Base-by-base conservation (phyloP, 164 flowering plant species). In the Piper betle region DNA sequence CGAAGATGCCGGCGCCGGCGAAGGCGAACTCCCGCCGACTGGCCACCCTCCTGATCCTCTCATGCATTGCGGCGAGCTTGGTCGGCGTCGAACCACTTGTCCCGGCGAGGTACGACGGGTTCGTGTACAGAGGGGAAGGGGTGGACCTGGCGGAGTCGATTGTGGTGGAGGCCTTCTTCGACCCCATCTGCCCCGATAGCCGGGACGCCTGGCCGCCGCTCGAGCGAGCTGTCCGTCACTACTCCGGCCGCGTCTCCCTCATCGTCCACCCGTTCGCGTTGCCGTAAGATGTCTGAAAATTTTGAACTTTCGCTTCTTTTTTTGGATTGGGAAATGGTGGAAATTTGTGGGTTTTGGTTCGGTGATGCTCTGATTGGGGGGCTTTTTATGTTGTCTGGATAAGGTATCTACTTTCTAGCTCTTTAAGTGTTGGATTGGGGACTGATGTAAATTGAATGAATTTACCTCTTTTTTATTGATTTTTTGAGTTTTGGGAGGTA, bases 151-250 rank as follows among this genome's bases (percentile, higher is more conserved):
- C 64, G 3, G 78, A 73, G 18, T 40, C 84, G 42, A 69, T 90
- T 42, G 9, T 73, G 13, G 75, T 90, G 72, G 97, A 90, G 55
- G 97, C 91, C 4, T 90, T 87, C 77, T 75, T 79, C 58, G 97
- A 90, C 68, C 95, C 95, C 6, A 72, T 90, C 54, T 90, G 95
- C 74, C 95, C 97, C 19, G 92, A 85, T 59, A 84, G 90, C 72
- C 75, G 91, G 42, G 95, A 84, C 73, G 63, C 95, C 0, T 87
- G 97, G 97, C 87, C 85, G 2, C 85, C 87, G 37, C 79, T 90
- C 40, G 85, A 84, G 60, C 63, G 64, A 56, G 85, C 79, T 8
- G 66, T 90, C 61, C 19, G 68, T 1, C 39, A 75, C 75, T 90
- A 87, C 70, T 80, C 77, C 59, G 42, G 71, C 60, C 81, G 77